A percentile compares a stretch with the other conserved stretches of the same genome.
These are phyloP conservation scores for Candida dajiaensis DNA, from an alignment of 805 yeast species.

Conservation along the genomic window DNA sequence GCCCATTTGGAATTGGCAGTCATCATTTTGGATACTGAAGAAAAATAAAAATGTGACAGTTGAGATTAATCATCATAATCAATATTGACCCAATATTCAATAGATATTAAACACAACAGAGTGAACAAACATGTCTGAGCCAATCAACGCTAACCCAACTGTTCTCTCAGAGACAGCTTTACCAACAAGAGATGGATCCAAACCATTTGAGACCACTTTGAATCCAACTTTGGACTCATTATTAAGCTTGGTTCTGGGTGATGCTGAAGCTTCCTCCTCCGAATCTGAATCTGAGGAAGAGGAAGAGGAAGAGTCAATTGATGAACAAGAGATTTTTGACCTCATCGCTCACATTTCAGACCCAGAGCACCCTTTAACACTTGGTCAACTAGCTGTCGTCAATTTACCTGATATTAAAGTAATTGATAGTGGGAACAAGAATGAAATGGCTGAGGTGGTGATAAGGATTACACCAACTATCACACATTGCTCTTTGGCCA, in stretches of 20 bases:
- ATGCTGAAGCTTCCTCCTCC: neutral
- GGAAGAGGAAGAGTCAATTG: conserved; percentile 58
- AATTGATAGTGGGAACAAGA: conserved; percentile 44
- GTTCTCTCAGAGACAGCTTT: conserved; percentile 69
- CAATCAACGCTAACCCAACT: conserved; percentile 88
- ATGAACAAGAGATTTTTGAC: conserved; percentile 86
- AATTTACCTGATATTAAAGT: conserved; percentile 77
- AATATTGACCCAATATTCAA: no score
- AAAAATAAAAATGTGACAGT: neutral
- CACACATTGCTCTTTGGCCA: conserved; percentile 95
- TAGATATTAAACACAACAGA: no score
- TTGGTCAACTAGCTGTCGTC: conserved; percentile 93
- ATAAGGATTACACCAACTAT: conserved; percentile 94
- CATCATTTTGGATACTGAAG: neutral
- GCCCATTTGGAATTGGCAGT: neutral
- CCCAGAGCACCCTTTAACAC: conserved; percentile 94
- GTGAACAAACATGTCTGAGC: conserved; percentile 58
- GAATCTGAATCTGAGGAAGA: conserved; percentile 26
- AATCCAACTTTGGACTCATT: conserved; percentile 17
- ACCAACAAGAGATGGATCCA: conserved; percentile 53
- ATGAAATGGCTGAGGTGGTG: conserved; percentile 64
- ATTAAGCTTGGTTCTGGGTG: conserved; percentile 3
- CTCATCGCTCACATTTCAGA: conserved; percentile 82
- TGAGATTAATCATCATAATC: neutral
- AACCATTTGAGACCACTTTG: conserved; percentile 7